phyloP scores from a whole-genome alignment of 345 rosid species.

The Aethionema arabicum region DNA sequence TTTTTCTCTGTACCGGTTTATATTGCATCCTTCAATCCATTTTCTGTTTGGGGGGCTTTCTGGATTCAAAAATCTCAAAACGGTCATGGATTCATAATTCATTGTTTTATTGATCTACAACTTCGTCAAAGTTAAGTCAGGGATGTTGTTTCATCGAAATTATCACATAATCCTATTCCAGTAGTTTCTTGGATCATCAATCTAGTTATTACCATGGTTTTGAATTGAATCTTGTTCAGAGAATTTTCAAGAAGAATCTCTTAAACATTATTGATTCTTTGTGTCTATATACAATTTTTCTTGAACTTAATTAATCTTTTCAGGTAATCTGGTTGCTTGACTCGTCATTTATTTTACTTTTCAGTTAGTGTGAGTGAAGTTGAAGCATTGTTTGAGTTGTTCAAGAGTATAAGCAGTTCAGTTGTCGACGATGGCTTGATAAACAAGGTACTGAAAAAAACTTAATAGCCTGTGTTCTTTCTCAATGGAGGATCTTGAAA shows the following conservation, averaged over 20 bases:
- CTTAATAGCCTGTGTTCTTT: background rate
- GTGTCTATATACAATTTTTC: background rate
- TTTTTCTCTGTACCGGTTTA: background rate
- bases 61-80: background rate
- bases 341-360: constrained; percentile 10
- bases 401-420: constrained; percentile 91
- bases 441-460: constrained; percentile 70
- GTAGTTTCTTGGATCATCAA: constrained; percentile 11
- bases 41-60: background rate
- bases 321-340: background rate
- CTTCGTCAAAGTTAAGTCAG: background rate
- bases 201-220: constrained; percentile 1
- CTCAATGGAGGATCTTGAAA: constrained; percentile 27
- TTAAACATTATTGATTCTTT: constrained; percentile 4
- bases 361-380: constrained; percentile 96
- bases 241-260: constrained; percentile 13
- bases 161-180: background rate
- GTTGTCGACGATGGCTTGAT: constrained; percentile 92
- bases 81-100: background rate
- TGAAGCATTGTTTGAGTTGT: constrained; percentile 88
- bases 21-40: background rate
- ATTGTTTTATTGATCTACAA: background rate
- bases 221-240: constrained; percentile 7
- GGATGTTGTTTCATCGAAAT: background rate
- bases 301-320: background rate